These are phyloP conservation scores for Alisma plantagoaquatica DNA, from an alignment of 106 monocot genomes.

Conservation along the genomic window DNA sequence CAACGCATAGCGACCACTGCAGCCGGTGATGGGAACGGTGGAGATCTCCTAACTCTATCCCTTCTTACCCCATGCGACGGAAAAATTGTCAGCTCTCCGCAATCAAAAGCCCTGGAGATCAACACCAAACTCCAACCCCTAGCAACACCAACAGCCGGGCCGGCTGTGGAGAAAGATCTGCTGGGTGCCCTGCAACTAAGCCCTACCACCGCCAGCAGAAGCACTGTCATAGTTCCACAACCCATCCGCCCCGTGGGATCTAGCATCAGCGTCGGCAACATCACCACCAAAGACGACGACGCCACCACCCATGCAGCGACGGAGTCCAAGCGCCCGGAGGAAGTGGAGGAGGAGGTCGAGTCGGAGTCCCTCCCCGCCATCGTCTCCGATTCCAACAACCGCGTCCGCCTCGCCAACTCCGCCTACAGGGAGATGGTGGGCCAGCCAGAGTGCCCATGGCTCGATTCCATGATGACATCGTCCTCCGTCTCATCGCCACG, in stretches of 20 bases:
- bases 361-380: constrained; percentile 56
- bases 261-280: constrained; percentile 45
- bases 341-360: constrained; percentile 78
- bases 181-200: constrained; percentile 40
- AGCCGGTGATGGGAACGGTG: neutral
- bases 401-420: constrained; percentile 59
- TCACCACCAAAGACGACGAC: constrained; percentile 11
- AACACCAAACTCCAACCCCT: constrained; percentile 8
- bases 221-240: constrained; percentile 47
- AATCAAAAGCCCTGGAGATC: constrained; percentile 1
- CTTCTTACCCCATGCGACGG: constrained; percentile 5
- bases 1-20: too few relatives aligned
- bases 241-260: constrained; percentile 77
- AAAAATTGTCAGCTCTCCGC: too few relatives aligned
- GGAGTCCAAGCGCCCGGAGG: constrained; percentile 22
- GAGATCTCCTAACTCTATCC: constrained; percentile 9
- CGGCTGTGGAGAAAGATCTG: constrained; percentile 57
- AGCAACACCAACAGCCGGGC: constrained; percentile 7
- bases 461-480: constrained; percentile 13
- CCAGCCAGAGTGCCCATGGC: constrained; percentile 32
- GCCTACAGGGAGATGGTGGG: constrained; percentile 37
- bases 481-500: neutral
- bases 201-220: too few relatives aligned
- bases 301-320: neutral
- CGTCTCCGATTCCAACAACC: constrained; percentile 68